Evolutionary conservation across 2,329 filamentous ascomycete genomes (phyloP).

Genomic region (Talaromyces sp.): DNA sequence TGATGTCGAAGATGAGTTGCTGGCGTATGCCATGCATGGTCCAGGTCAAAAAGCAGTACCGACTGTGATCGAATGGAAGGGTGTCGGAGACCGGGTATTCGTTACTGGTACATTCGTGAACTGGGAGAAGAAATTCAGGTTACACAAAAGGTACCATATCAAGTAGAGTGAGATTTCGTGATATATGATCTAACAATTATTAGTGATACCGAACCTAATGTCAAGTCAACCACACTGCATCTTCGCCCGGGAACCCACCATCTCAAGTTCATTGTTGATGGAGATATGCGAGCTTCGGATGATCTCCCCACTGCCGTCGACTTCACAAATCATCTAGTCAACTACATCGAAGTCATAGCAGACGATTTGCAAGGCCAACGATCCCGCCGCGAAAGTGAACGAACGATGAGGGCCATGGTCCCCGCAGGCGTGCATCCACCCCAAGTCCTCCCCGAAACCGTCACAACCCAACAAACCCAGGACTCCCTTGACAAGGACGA

Average conservation of each 20-base stretch:
- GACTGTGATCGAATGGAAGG: conserved; percentile 79
- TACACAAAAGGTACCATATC: conserved; percentile 72
- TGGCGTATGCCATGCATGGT: conserved; percentile 61
- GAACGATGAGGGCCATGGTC: conserved; percentile 32
- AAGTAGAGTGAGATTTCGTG: neutral
- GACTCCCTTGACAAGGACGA: conserved; percentile 43
- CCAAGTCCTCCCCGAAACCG: conserved; percentile 40
- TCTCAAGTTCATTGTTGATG: conserved; percentile 92
- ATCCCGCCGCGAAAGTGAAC: conserved; percentile 35
- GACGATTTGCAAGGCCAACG: conserved; percentile 55
- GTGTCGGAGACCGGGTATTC: conserved; percentile 82
- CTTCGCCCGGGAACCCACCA: conserved; percentile 93
- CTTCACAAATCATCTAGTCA: conserved; percentile 95
- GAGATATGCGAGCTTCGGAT: conserved; percentile 84
- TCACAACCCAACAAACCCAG: conserved; percentile 29
- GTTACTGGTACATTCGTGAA: conserved; percentile 96
- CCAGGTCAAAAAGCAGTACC: conserved; percentile 70
- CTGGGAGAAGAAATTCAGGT: conserved; percentile 90
- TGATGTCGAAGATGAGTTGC: conserved; percentile 70
- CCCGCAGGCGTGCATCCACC: conserved; percentile 43
- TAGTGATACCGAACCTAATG: conserved; percentile 50
- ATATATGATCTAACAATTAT: neutral
- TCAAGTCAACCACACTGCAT: conserved; percentile 73
- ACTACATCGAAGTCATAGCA: conserved; percentile 90
- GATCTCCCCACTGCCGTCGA: conserved; percentile 91